Evolutionary conservation across 2,329 filamentous ascomycete species (phyloP).

Genomic region (Ilyonectria robusta): DNA sequence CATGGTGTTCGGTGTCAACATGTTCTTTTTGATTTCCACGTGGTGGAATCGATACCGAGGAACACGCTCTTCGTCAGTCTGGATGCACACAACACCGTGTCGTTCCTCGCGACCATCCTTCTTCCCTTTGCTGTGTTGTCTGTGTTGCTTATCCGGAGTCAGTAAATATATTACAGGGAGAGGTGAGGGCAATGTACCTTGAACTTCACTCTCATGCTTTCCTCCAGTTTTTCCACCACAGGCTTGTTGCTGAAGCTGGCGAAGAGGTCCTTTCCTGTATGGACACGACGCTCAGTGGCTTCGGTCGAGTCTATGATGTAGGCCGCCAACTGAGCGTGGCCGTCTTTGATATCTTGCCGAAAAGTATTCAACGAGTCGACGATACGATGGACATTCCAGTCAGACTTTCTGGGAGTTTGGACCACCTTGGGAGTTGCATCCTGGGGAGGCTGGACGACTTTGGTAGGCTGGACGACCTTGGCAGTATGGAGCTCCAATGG

Average conservation of each 20-base stretch:
- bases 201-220: slow-evolving; percentile 64
- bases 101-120: slow-evolving; percentile 60
- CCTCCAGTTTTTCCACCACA: slow-evolving; percentile 53
- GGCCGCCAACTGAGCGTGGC: slow-evolving; percentile 61
- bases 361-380: slow-evolving; percentile 57
- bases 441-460: slow-evolving; percentile 26
- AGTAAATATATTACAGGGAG: slow-evolving; percentile 23
- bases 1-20: slow-evolving; percentile 72
- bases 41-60: slow-evolving; percentile 73
- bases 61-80: slow-evolving; percentile 66
- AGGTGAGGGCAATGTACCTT: slow-evolving; percentile 58
- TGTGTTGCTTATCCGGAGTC: slow-evolving; percentile 35
- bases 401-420: slow-evolving; percentile 44
- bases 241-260: slow-evolving; percentile 57
- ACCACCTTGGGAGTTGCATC: slow-evolving; percentile 35
- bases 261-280: slow-evolving; percentile 64
- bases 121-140: slow-evolving; percentile 62
- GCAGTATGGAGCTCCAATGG: slow-evolving; percentile 32
- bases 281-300: slow-evolving; percentile 56
- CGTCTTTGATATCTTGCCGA: slow-evolving; percentile 60
- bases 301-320: slow-evolving; percentile 63
- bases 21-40: slow-evolving; percentile 71
- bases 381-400: slow-evolving; percentile 62
- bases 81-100: slow-evolving; percentile 61
- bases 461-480: slow-evolving; percentile 28